phyloP scores from a whole-genome alignment of 176 grass and related monocot genomes.

The Eleusine coracana region DNA sequence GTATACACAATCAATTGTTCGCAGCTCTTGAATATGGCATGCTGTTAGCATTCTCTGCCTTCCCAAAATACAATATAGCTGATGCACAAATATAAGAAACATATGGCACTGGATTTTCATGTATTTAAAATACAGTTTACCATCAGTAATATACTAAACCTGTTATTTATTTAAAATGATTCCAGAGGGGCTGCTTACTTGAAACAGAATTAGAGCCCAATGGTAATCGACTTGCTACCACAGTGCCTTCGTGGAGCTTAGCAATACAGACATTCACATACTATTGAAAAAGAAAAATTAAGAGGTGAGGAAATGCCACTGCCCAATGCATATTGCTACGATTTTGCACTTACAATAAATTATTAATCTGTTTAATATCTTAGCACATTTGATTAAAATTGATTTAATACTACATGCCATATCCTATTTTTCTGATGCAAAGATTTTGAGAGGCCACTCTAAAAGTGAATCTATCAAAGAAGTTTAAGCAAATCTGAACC shows the following conservation, averaged over 20 bases:
- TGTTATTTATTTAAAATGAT: background rate
- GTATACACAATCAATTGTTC: background rate
- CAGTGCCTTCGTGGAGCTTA: background rate
- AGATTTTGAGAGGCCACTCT: too few species aligned
- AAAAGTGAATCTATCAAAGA: too few species aligned
- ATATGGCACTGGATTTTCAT: background rate
- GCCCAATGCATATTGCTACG: too few species aligned
- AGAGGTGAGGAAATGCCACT: background rate
- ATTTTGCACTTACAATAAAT: too few species aligned
- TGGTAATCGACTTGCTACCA: background rate
- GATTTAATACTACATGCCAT: too few species aligned
- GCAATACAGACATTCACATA: too few species aligned
- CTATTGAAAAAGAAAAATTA: too few species aligned
- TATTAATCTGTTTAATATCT: too few species aligned
- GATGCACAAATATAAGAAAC: background rate
- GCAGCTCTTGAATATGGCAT: background rate
- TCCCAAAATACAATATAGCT: background rate
- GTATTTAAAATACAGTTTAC: background rate
- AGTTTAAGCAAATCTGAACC: too few species aligned
- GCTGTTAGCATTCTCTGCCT: background rate
- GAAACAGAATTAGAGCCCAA: conserved; percentile 3
- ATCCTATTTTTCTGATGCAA: too few species aligned
- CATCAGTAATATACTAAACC: background rate
- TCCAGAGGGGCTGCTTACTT: background rate
- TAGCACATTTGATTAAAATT: too few species aligned